Evolutionary conservation across 495 filamentous ascomycete species (phyloP).

Genomic region (Apodospora peruviana): DNA sequence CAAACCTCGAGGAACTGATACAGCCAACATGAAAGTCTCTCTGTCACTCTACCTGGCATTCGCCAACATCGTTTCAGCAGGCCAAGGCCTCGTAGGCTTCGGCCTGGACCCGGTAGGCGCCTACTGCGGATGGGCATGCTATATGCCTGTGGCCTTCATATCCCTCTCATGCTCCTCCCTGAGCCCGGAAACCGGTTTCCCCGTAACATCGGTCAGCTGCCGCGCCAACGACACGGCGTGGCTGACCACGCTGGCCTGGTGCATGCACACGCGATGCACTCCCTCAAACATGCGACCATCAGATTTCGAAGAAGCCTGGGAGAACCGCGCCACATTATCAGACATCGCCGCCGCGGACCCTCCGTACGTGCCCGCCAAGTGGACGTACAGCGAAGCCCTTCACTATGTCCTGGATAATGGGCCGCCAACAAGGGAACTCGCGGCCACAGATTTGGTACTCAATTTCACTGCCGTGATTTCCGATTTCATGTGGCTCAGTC

Average conservation of each 20-base stretch:
- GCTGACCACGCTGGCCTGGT: conserved; percentile 3
- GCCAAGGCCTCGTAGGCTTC: conserved; percentile 1
- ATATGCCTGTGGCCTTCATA: not conserved
- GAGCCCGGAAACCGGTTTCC: not conserved
- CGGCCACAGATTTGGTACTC: not conserved
- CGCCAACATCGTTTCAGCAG: not conserved
- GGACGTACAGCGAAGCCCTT: not conserved
- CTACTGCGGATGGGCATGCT: conserved; percentile 1
- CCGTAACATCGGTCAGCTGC: not conserved
- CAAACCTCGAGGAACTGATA: no score
- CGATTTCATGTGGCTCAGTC: not conserved
- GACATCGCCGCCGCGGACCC: not conserved
- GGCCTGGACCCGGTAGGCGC: conserved; percentile 1
- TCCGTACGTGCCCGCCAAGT: not conserved
- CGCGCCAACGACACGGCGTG: conserved; percentile 1
- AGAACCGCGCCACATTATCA: no score
- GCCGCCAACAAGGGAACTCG: not conserved
- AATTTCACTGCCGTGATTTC: conserved; percentile 1
- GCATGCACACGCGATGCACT: not conserved
- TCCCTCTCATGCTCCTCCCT: not conserved
- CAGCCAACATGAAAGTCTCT: not conserved
- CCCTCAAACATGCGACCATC: not conserved
- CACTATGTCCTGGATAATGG: no score
- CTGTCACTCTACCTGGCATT: not conserved
- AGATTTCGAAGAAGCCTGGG: conserved; percentile 1